These are phyloP conservation scores for Spiromastix sp. DNA, from an alignment of 2,329 filamentous ascomycete species.

Conservation along the genomic window DNA sequence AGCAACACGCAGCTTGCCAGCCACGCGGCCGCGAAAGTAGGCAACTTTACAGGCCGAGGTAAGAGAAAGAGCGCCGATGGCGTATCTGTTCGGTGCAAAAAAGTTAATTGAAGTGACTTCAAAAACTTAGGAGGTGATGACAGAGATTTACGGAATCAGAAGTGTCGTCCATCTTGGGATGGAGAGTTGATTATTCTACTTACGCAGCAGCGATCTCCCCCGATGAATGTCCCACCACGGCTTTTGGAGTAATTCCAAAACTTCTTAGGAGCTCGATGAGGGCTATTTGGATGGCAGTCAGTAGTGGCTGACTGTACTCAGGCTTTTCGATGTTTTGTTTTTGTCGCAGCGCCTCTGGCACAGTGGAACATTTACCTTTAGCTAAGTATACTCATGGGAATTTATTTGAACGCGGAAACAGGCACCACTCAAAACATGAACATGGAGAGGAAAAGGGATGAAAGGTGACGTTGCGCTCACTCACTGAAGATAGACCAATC, in stretches of 20 bases:
- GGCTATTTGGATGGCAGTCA: constrained; percentile 14
- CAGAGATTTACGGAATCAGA: too few relatives aligned
- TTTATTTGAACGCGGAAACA: too few relatives aligned
- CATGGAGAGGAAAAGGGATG: background rate
- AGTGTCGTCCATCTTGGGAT: background rate
- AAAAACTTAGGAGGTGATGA: background rate
- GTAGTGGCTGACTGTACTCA: constrained; percentile 11
- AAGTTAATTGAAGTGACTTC: background rate
- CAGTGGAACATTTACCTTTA: background rate
- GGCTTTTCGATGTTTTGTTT: constrained; percentile 16
- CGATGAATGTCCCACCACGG: constrained; percentile 17
- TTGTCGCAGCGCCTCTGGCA: constrained; percentile 4
- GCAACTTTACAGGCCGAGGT: constrained; percentile 8
- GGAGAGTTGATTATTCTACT: constrained; percentile 11
- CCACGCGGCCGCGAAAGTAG: constrained; percentile 9
- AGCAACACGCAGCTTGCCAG: constrained; percentile 1
- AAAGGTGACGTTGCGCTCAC: background rate
- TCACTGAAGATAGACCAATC: background rate
- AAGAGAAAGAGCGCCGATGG: constrained; percentile 9
- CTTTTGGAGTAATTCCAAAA: constrained; percentile 9
- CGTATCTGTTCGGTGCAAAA: constrained; percentile 12
- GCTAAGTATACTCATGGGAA: background rate
- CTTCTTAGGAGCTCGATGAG: constrained; percentile 14
- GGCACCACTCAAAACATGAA: background rate
- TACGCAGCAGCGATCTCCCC: constrained; percentile 20